Conservation (phyloP, 2,329 filamentous ascomycete genomes). For the Calcarisporium arbuscula region DNA sequence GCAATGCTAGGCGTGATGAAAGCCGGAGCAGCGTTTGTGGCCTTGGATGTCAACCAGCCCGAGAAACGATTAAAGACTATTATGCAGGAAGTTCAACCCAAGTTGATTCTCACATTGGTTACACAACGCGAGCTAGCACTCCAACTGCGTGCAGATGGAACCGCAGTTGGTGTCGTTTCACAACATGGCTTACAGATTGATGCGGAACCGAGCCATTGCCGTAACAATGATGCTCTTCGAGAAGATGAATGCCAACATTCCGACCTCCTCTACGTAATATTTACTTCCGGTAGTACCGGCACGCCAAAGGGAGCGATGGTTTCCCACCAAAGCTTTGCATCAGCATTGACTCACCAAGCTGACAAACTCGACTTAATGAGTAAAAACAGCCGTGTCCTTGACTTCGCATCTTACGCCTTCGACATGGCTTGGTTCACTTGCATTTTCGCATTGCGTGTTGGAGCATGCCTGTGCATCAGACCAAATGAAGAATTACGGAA, state of each 20-base stretch:
- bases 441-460: slow-evolving; percentile 31
- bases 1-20: slow-evolving; percentile 24
- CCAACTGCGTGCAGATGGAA: too few species aligned
- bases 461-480: slow-evolving; percentile 41
- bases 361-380: not conserved
- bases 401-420: slow-evolving; percentile 38
- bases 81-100: too few species aligned
- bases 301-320: slow-evolving; percentile 32
- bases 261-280: slow-evolving; percentile 36
- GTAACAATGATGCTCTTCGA: too few species aligned
- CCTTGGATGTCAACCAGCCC: slow-evolving; percentile 1
- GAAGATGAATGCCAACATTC: too few species aligned
- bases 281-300: slow-evolving; percentile 46
- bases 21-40: slow-evolving; percentile 16
- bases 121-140: too few species aligned
- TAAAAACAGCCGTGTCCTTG: slow-evolving; percentile 28
- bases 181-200: too few species aligned
- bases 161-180: too few species aligned
- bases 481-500: slow-evolving; percentile 44
- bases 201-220: too few species aligned
- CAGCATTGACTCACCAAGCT: not conserved
- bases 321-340: not conserved
- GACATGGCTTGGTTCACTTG: slow-evolving; percentile 36
- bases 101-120: too few species aligned
- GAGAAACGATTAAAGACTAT: not conserved